Base-by-base conservation (phyloP, 2,329 filamentous ascomycete genomes). In the Sporothrix phasma region DNA sequence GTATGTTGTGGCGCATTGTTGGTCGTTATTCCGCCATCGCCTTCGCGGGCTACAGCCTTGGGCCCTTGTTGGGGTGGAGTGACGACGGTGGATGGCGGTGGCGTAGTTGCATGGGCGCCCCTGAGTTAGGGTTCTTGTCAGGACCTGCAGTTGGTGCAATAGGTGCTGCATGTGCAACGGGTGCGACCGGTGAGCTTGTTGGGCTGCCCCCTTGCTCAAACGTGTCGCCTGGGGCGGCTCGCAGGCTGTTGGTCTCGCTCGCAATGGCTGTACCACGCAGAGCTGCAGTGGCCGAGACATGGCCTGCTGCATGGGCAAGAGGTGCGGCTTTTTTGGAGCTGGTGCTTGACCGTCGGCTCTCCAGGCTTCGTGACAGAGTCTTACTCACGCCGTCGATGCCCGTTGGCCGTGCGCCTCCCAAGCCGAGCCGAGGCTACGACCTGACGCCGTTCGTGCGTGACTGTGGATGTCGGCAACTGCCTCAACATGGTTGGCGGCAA, bases 341-440 rank as follows among this genome's bases (percentile, higher is more conserved):
- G 15, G 88, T 89, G 75, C 92, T 97, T 73, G 90, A 96, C 49
- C 93, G 88, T 61, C 93, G 86, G 75, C 89, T 96, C 74, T 97
- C 92, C 29, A 97, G 83, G 73, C 90, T 96, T 77, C 90, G 95
- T 65, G 88, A 92, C 15, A 92, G 78, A 5, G 88, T 90, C 76
- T 88, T 89, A 70, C 88, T 90, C 59, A 89, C 88, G 26, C 86
- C 87, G 68, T 88, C 87, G 65, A 88, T 88, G 65, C 83, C 84
- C 15, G 81, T 78, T 34, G 81, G 77, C 63, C 79, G 75, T 11
- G 66, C 68, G 11, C 70, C 69, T 1, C 71, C 78, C 31, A 59
- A 29, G 22, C 41, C 41, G 6, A 62, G 47, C 51, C 41, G 11
- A 58, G 19, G 13, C 51, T 19, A 13, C 49, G 41, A 72, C 81